A percentile compares a stretch with the other conserved stretches of the same genome.
phyloP scores from a whole-genome alignment of 164 flowering plant species.

The Vitis cinerea region DNA sequence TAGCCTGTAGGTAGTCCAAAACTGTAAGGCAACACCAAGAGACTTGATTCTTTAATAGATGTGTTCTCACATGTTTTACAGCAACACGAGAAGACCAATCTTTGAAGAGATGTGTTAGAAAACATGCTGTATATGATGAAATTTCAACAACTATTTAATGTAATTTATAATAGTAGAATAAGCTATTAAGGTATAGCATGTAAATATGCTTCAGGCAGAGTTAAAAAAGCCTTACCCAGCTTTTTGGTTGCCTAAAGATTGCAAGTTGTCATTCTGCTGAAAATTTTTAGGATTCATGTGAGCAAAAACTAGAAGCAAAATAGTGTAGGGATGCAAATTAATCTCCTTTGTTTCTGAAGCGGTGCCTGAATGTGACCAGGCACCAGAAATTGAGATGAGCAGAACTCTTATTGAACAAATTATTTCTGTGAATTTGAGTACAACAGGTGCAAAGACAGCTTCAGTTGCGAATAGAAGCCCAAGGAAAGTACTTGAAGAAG shows the following conservation, averaged over 20 bases:
- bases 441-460: slow-evolving; percentile 90
- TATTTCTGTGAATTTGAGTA: neutral
- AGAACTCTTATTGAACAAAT: neutral
- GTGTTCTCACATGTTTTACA: neutral
- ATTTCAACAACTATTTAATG: neutral
- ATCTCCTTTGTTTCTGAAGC: neutral
- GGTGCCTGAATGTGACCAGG: neutral
- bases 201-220: neutral
- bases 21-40: too few species aligned
- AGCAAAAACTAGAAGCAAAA: neutral
- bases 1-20: neutral
- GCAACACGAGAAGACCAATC: too few species aligned
- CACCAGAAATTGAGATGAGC: neutral
- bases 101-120: neutral
- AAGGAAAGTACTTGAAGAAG: slow-evolving; percentile 90
- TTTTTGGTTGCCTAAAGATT: neutral
- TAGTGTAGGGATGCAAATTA: neutral
- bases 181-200: neutral
- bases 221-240: neutral
- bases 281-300: neutral
- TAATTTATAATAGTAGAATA: neutral
- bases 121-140: too few species aligned
- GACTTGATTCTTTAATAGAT: neutral
- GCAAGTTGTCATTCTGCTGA: neutral
- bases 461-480: slow-evolving; percentile 93